Base-by-base conservation (phyloP, 331 rosid species). In the Quercus phellos region DNA sequence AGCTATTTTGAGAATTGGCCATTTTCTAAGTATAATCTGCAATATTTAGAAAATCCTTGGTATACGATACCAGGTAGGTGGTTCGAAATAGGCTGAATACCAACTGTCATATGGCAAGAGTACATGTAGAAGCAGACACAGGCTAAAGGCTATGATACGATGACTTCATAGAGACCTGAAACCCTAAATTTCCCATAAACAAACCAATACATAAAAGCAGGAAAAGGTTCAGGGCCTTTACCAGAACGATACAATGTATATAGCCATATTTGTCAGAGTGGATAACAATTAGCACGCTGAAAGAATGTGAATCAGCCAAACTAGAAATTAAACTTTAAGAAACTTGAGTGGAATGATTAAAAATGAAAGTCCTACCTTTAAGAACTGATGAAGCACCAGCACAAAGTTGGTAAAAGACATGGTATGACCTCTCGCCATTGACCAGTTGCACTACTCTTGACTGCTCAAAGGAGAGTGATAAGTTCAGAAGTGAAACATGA, bases 341-440 rank as follows among this genome's bases (percentile, higher is more conserved):
- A 67, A 56, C 50, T 67, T 54, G 32, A 67, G 72, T 61, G 55
- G 17, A 77, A 58, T 72, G 71, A 59, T 3, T 78, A 70, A 16
- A 63, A 22, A 46, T 51, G 16, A 77, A 71, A 56, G 70, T 68
- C 77, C 34, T 78, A 95, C 99, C 99, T 95, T 84, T 93, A 74
- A 95, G 90, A 56, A 54, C 79, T 54, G 90, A 77, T 46, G 98
- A 82, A 72, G 97, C 89, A 55, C 98, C 97, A 78, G 93, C 96
- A 85, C 98, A 93, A 74, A 95, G 96, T 87, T 95, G 99, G 81
- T 95, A 95, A 80, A 95, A 95, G 85, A 95, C 76, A 72, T 95
- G 96, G 84, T 87, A 95, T 4, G 98, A 91, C 81, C 99, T 85
- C 86, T 95, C 98, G 2, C 90, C 94, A 66, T 46, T 55, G 75